Base-by-base conservation (phyloP, 371 early-diverging fungal genomes). In the Chytridium lagenaria region DNA sequence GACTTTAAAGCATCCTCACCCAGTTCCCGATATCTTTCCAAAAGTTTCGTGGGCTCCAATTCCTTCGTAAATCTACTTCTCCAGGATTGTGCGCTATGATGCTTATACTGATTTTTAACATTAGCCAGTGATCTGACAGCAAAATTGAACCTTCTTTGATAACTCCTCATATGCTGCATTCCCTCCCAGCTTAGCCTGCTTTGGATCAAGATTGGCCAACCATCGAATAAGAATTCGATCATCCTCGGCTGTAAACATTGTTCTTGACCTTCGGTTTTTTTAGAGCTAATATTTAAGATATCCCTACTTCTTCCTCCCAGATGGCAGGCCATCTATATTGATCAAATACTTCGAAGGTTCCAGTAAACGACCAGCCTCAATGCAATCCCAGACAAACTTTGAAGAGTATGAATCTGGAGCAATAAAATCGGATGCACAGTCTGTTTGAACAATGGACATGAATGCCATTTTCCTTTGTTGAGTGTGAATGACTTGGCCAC, bases 51-150 rank as follows among this genome's bases (percentile, higher is more conserved):
- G 15, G 70, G 70, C 1, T 65, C 22, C 2, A 75, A 15, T 22
- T 37, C 22, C 50, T 70, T 75, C 26, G 70, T 59, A 31, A 61
- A 69, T 34, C 71, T 15, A 28, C 49, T 70, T 23, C 75, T 10
- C 75, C 75, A 75, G n/a, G 70, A 70, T 12, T 65, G 66, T 26
- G 1, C 22, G 7, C 70, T 75, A 30, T 66, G 75, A 33, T 51
- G 50, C 2, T 51, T 64, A 52, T 75, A 39, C 75, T 75, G 57
- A 22, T 3, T 36, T 28, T 31, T 15, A 50, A 59, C 30, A 7
- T 44, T 26, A 31, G 38, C 22, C 59, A 55, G 23, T n/a, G n/a
- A n/a, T n/a, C n/a, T n/a, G n/a, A n/a, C n/a, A n/a, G n/a, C n/a
- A n/a, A n/a, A n/a, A n/a, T n/a, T n/a, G n/a, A n/a, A n/a, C n/a